A percentile compares a stretch with the other conserved stretches of the same genome.
These are phyloP conservation scores for Penicillium hordei DNA, from an alignment of 2,329 filamentous ascomycete species.

Conservation along the genomic window DNA sequence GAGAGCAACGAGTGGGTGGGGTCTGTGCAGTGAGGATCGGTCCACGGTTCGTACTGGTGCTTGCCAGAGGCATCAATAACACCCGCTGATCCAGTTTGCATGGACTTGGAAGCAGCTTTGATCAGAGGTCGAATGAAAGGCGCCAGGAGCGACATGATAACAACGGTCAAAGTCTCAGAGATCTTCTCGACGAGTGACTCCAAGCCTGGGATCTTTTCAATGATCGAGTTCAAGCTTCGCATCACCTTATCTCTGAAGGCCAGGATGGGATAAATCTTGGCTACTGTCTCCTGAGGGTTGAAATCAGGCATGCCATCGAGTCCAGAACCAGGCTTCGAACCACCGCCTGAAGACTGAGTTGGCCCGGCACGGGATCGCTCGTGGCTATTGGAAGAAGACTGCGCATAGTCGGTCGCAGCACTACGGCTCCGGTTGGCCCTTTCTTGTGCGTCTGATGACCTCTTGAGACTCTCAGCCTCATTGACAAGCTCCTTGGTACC, in stretches of 20 bases:
- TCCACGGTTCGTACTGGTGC: slow-evolving; percentile 78
- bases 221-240: slow-evolving; percentile 74
- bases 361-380: slow-evolving; percentile 35
- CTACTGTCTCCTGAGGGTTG: slow-evolving; percentile 72
- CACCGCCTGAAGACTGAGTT: slow-evolving; percentile 45
- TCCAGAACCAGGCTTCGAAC: slow-evolving; percentile 43
- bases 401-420: slow-evolving; percentile 29
- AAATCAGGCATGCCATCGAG: slow-evolving; percentile 77
- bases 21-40: slow-evolving; percentile 69
- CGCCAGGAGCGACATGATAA: slow-evolving; percentile 84
- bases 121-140: slow-evolving; percentile 93
- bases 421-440: slow-evolving; percentile 53
- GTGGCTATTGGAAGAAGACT: slow-evolving; percentile 20
- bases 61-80: slow-evolving; percentile 67
- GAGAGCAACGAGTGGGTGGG: slow-evolving; percentile 81
- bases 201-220: slow-evolving; percentile 88
- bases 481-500: slow-evolving; percentile 65
- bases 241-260: slow-evolving; percentile 93
- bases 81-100: slow-evolving; percentile 81
- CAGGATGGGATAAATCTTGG: slow-evolving; percentile 91
- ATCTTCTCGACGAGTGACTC: slow-evolving; percentile 91
- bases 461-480: slow-evolving; percentile 65
- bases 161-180: slow-evolving; percentile 86
- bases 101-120: slow-evolving; percentile 74
- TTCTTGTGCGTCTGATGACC: slow-evolving; percentile 63